Base-by-base conservation (phyloP, 176 grass and related monocot genomes). In the Thinopyrum elongatum region DNA sequence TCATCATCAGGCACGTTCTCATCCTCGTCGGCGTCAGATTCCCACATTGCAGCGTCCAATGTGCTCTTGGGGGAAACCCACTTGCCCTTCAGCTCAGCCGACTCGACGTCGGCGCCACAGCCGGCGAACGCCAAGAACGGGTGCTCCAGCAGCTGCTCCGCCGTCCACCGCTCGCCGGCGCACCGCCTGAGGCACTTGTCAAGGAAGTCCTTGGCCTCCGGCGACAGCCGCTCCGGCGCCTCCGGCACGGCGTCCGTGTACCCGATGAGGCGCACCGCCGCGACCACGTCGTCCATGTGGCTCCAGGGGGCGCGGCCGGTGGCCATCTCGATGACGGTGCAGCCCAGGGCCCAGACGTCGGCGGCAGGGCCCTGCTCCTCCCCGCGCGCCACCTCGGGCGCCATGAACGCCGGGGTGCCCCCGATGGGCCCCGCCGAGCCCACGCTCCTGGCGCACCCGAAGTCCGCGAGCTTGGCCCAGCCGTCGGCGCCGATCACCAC, bases 401-500 rank as follows among this genome's bases (percentile, higher is more conserved):
- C 91, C 96, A 98, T 95, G 88, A 95, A 98, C 85, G 94, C 85
- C 80, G 92, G 93, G 5, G 93, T 98, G 21, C 96, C 96, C 3
- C 92, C 84, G 47, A 95, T 51, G 39, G 90, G 53, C 17, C 60
- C 58, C 42, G 9, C 38, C 10, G 70, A 44, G 0, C 22, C 82
- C 1, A 13, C 44, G 7, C 19, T 35, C 81, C 81, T 19, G 33
- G 93, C 89, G 86, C 93, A 98, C 0, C 96, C 91, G 9, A 98
- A 92, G 80, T 98, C 96, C 15, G 93, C 93, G 25, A 98, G 90
- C 90, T 86, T 98, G 47, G 91, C 88, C 5, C 81, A 81, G 2
- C 91, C 93, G 27, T 92, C 83, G 85, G 80, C 90, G 71, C 87
- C 87, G 77, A 98, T 73, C 29, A 95, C 79, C 47, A 98, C 93